Base-by-base conservation (phyloP, 768 basidiomycete genomes). In the Suillus fuscotomentosus region DNA sequence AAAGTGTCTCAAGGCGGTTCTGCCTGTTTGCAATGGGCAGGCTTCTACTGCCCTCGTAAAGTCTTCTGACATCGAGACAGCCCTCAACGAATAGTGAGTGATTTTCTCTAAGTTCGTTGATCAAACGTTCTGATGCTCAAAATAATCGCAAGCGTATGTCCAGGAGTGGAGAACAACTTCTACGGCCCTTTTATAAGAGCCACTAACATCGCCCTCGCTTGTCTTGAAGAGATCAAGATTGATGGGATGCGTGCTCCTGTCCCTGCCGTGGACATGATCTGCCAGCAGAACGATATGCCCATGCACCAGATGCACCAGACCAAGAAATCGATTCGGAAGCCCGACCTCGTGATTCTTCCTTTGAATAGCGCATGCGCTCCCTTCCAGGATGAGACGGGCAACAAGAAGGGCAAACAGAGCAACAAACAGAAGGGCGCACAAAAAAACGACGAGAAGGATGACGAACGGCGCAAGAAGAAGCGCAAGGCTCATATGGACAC, bases 311-410 rank as follows among this genome's bases (percentile, higher is more conserved):
- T 2, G 6, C 56, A 63, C 36, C 55, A 55, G 20, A 45, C 34
- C 0, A 15, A 7, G n/a, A 14, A 20, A 27, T 60, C 63, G 3
- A 34, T 2, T 5, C 56, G 56, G 27, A 63, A 60, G 38, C 55
- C 62, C 10, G 62, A 63, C 31, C 0, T 63, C 8, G 55, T 63
- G 13, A n/a, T 63, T 41, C 24, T 63, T 11, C 53, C 54, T 31
- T 45, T 38, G 14, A n/a, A 10, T 6, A 43, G 38, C 20, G 34
- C 43, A 45, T 38, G 17, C 31, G n/a, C 45, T 20, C 20, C 43
- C 9, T 61, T 47, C 13, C 4, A 45, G 48, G 9, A 24, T 27
- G 45, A 47, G 20, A 47, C 11, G 10, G 27, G 27, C 7, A 3
- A 6, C 22, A 38, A 24, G 60, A 43, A 43, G 42, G 42, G 60